Conservation (phyloP, 1,139 yeast genomes). For the Wickerhamomyces sp. region DNA sequence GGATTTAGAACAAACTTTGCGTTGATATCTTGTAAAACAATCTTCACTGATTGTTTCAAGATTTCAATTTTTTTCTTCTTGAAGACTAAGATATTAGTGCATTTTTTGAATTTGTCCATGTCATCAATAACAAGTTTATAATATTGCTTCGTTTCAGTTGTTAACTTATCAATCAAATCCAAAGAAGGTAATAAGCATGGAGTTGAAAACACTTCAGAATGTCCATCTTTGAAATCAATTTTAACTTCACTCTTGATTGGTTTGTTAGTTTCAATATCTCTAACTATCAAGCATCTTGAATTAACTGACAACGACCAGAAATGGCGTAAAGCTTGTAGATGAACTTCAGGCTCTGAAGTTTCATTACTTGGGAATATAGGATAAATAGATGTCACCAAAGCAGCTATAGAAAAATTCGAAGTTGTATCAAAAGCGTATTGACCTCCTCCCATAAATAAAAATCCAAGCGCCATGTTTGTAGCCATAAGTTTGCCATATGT, state of each 20-base stretch:
- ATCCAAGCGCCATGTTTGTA: slow-evolving; percentile 78
- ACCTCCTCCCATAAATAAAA: slow-evolving; percentile 88
- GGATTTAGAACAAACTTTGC: slow-evolving; percentile 12
- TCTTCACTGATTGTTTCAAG: slow-evolving; percentile 35
- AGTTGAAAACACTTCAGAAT: slow-evolving; percentile 29
- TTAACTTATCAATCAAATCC: slow-evolving; percentile 35
- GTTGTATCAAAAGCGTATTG: slow-evolving; percentile 73
- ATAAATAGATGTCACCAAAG: slow-evolving; percentile 67
- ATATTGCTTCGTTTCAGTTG: slow-evolving; percentile 40
- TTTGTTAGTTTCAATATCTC: slow-evolving; percentile 60
- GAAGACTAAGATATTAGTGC: slow-evolving; percentile 47
- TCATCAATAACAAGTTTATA: slow-evolving; percentile 41
- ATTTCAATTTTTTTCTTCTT: slow-evolving; percentile 41
- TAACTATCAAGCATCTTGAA: slow-evolving; percentile 70
- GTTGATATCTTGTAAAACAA: slow-evolving; percentile 25
- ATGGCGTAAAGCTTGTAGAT: slow-evolving; percentile 82
- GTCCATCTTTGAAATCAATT: slow-evolving; percentile 41
- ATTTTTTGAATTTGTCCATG: slow-evolving; percentile 36
- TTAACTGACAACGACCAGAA: slow-evolving; percentile 89
- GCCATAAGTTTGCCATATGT: slow-evolving; percentile 75
- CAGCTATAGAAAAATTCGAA: slow-evolving; percentile 61
- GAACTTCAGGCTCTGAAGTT: slow-evolving; percentile 45
- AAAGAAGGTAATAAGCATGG: slow-evolving; percentile 73
- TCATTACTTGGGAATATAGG: slow-evolving; percentile 59
- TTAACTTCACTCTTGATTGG: slow-evolving; percentile 50